These are phyloP conservation scores for Citrus hindsii DNA, from an alignment of 345 rosid genomes.

Conservation along the genomic window DNA sequence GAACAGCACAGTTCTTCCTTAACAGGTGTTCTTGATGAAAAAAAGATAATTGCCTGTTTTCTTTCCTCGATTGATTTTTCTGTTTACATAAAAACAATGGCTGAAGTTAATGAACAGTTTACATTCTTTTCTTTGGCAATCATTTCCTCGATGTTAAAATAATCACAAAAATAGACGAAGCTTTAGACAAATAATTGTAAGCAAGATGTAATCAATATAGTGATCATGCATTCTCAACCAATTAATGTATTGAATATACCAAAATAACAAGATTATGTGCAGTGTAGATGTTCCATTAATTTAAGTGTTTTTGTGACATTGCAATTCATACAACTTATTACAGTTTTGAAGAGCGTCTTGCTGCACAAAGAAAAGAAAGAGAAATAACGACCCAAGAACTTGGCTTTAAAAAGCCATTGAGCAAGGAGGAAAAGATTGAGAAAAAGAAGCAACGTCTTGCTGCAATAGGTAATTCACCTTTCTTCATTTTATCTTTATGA, in stretches of 20 bases:
- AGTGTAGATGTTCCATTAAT: neutral
- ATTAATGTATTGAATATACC: neutral
- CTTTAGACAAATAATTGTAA: neutral
- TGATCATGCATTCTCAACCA: neutral
- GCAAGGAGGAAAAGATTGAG: conserved; percentile 82
- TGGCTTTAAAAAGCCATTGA: conserved; percentile 86
- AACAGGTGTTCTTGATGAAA: conserved; percentile 52
- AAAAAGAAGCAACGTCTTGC: conserved; percentile 97
- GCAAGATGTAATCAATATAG: no score
- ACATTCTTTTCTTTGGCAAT: neutral
- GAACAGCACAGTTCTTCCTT: conserved; percentile 94
- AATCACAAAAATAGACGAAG: neutral
- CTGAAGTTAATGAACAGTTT: neutral
- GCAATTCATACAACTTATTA: conserved; percentile 10
- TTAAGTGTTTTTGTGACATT: neutral
- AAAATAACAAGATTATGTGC: neutral
- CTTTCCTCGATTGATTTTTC: neutral
- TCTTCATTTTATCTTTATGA: neutral
- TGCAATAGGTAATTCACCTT: conserved; percentile 67
- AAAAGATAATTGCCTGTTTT: neutral
- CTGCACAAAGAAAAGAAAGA: conserved; percentile 85
- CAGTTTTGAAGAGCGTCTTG: conserved; percentile 97
- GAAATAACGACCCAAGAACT: conserved; percentile 72
- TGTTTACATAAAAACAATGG: neutral
- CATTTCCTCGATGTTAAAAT: neutral